A percentile compares a stretch with the other conserved stretches of the same genome.
Conservation (phyloP, 805 yeast species). For the Yamadazyma ubonensis region DNA sequence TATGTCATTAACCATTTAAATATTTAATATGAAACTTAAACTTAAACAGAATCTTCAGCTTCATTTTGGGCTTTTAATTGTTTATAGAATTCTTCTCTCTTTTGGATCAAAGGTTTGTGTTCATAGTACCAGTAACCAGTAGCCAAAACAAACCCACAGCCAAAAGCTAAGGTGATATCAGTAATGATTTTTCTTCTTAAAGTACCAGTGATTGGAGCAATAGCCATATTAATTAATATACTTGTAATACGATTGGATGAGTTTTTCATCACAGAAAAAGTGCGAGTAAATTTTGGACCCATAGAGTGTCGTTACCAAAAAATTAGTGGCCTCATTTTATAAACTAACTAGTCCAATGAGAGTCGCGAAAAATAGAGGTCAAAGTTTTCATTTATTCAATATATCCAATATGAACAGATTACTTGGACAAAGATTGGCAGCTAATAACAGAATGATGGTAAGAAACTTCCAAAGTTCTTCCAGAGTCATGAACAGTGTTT, state of each 20-base stretch:
- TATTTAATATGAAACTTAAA: background rate
- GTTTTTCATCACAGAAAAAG: slow-evolving; percentile 2
- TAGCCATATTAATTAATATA: slow-evolving; percentile 48
- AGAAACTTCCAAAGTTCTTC: slow-evolving; percentile 50
- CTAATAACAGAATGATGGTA: slow-evolving; percentile 10
- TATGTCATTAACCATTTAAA: background rate
- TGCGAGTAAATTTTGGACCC: slow-evolving; percentile 1
- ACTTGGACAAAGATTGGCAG: slow-evolving; percentile 10
- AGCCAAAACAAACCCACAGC: slow-evolving; percentile 53
- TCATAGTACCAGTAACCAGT: slow-evolving; percentile 83
- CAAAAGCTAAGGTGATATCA: slow-evolving; percentile 73
- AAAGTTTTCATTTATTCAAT: slow-evolving; percentile 5
- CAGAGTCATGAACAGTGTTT: slow-evolving; percentile 32
- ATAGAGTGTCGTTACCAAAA: slow-evolving; percentile 1
- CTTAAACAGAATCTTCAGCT: slow-evolving; percentile 46
- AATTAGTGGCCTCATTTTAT: slow-evolving; percentile 6
- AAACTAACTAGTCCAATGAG: slow-evolving; percentile 3
- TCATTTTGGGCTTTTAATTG: slow-evolving; percentile 73
- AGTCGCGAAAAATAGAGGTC: slow-evolving; percentile 4
- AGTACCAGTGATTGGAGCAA: slow-evolving; percentile 84
- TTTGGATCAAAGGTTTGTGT: slow-evolving; percentile 70
- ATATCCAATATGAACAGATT: slow-evolving; percentile 14
- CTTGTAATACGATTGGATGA: slow-evolving; percentile 10
- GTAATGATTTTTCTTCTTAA: slow-evolving; percentile 77
- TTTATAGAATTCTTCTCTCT: slow-evolving; percentile 84